phyloP scores from a whole-genome alignment of 2,329 filamentous ascomycete species.

The Hymenoscyphus fructigenus region DNA sequence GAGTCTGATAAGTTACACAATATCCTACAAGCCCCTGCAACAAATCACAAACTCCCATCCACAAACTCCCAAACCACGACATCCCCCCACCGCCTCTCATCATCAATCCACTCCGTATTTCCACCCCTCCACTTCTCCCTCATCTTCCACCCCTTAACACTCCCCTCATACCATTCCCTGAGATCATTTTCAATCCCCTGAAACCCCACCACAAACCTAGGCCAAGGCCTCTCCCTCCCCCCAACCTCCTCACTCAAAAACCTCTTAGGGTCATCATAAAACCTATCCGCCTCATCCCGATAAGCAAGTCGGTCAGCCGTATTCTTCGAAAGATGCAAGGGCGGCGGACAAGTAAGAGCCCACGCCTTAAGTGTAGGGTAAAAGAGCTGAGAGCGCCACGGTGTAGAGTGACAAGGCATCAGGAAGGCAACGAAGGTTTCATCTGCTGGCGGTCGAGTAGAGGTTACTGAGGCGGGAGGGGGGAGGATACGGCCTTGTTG shows the following conservation, averaged over 20 bases:
- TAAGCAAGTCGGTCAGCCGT: conserved; percentile 65
- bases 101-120: conserved; percentile 64
- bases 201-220: conserved; percentile 61
- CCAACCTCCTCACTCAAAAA: conserved; percentile 50
- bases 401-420: conserved; percentile 94
- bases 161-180: conserved; percentile 43
- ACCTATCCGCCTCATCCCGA: conserved; percentile 85
- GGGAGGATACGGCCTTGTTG: conserved; percentile 36
- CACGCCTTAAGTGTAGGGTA: conserved; percentile 74
- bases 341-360: conserved; percentile 88
- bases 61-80: conserved; percentile 58
- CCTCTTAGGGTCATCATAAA: conserved; percentile 65
- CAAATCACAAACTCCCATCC: background rate
- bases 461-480: conserved; percentile 20
- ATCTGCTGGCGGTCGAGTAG: conserved; percentile 1
- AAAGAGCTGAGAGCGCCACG: conserved; percentile 87
- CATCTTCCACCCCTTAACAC: conserved; percentile 44
- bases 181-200: conserved; percentile 54
- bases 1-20: too few relatives aligned
- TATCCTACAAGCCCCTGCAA: too few relatives aligned
- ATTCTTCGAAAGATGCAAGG: conserved; percentile 63
- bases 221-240: conserved; percentile 42
- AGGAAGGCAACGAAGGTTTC: conserved; percentile 72
- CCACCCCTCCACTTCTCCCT: conserved; percentile 54
- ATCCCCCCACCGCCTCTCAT: conserved; percentile 54